Base-by-base conservation (phyloP, 345 rosid species). In the sweet orange (Citrus sinensis) region DNA sequence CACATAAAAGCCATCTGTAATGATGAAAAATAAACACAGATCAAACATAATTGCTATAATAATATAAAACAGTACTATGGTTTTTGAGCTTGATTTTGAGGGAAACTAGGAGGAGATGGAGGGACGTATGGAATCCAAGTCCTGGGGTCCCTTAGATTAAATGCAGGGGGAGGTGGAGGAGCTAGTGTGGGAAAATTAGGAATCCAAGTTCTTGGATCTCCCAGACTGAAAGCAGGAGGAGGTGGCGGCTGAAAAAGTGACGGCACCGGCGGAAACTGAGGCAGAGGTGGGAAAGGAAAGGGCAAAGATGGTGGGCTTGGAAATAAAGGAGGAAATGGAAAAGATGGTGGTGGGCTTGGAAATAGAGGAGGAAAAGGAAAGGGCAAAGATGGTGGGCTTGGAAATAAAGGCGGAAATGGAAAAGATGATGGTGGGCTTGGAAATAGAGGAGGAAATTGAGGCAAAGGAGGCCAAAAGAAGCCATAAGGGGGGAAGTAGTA, bases 381-480 rank as follows among this genome's bases (percentile, higher is more conserved):
- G 37, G 37, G 37, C 37, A 35, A 40, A 1, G 79, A 37, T 37
- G 40, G 40, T 37, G 39, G 39, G 39, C 39, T 37, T 37, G 39
- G 39, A 37, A 37, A 37, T 6, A 37, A 37, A 37, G 39, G 39
- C 1, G 39, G 39, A 37, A 37, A 6, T 37, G 39, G 39, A 17
- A 77, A 49, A 42, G 61, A 51, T 27, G 70, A 40, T 37, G 71
- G 51, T 39, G 56, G 35, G 51, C 74, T 42, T 10, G 49, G 49
- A 42, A 42, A 42, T 42, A 42, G 14, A 10, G 70, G 80, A 5
- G 81, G 78, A 2, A 86, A 42, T 24, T 72, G 76, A 63, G 85
- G 84, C 24, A 82, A 40, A 20, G 86, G 80, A 27, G 91, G 87
- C 93, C 89, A 91, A 60, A 89, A 83, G 74, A 89, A 88, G 73